These are phyloP conservation scores for Xerocomellus amylosporus DNA, from an alignment of 768 basidiomycete species.

Conservation along the genomic window DNA sequence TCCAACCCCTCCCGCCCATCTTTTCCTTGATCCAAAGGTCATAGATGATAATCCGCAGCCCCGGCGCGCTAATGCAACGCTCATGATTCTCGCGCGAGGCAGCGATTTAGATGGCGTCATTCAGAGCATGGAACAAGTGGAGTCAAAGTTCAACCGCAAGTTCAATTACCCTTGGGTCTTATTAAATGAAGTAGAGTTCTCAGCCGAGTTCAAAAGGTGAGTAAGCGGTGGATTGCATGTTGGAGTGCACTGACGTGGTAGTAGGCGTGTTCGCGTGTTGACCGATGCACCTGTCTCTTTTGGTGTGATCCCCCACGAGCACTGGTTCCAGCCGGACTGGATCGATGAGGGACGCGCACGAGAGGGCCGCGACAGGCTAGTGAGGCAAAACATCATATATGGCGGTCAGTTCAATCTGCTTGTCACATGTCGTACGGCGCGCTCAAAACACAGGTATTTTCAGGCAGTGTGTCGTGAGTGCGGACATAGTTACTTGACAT, in stretches of 20 bases:
- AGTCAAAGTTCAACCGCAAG: conserved; percentile 56
- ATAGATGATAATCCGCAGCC: neutral
- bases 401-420: conserved; percentile 37
- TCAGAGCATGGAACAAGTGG: conserved; percentile 51
- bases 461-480: conserved; percentile 46
- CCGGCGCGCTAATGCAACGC: conserved; percentile 53
- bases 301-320: conserved; percentile 54
- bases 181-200: conserved; percentile 60
- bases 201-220: conserved; percentile 49
- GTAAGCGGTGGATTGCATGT: neutral
- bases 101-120: conserved; percentile 44
- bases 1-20: conserved; percentile 2
- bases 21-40: conserved; percentile 1
- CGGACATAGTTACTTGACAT: neutral
- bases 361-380: conserved; percentile 52
- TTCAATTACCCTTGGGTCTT: conserved; percentile 63
- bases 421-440: neutral
- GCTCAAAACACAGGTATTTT: conserved; percentile 7
- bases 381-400: conserved; percentile 45
- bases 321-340: conserved; percentile 73
- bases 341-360: conserved; percentile 66
- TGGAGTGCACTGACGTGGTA: conserved; percentile 15
- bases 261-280: conserved; percentile 35
- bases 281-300: conserved; percentile 47
- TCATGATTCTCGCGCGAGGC: conserved; percentile 55